phyloP scores from a whole-genome alignment of 257 asterid genomes.

The Voacanga thouarsii region DNA sequence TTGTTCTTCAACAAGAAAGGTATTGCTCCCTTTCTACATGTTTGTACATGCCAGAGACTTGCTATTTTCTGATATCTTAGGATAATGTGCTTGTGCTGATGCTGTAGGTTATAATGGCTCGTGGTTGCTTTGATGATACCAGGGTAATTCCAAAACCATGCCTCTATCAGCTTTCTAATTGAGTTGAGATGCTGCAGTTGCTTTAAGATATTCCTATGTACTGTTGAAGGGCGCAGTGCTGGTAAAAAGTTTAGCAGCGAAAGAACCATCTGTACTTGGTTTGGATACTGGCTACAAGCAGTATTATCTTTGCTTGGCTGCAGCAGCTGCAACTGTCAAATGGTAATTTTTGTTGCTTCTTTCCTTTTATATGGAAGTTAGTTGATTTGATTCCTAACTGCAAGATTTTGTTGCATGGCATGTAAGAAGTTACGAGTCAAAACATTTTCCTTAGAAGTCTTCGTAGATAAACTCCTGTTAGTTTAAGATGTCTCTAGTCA shows the following conservation, averaged over 20 bases:
- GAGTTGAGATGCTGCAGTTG: slow-evolving; percentile 20
- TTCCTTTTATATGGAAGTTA: background rate
- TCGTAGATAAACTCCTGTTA: background rate
- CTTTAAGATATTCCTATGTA: slow-evolving; percentile 27
- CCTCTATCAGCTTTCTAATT: slow-evolving; percentile 18
- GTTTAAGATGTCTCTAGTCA: background rate
- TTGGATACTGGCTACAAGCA: slow-evolving; percentile 89
- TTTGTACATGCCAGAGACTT: background rate
- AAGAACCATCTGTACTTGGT: slow-evolving; percentile 94
- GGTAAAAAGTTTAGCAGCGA: slow-evolving; percentile 83
- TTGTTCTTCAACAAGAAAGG: slow-evolving; percentile 74
- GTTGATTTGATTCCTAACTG: background rate
- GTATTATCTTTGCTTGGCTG: slow-evolving; percentile 95
- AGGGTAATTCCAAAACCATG: slow-evolving; percentile 53
- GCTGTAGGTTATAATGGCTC: slow-evolving; percentile 68
- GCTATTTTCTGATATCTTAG: slow-evolving; percentile 14
- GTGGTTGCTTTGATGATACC: slow-evolving; percentile 95
- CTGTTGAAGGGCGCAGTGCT: slow-evolving; percentile 70
- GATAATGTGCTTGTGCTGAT: slow-evolving; percentile 25
- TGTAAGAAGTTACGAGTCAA: background rate
- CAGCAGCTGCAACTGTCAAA: slow-evolving; percentile 95
- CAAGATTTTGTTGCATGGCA: background rate
- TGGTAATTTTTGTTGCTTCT: slow-evolving; percentile 45
- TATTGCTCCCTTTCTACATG: slow-evolving; percentile 11
- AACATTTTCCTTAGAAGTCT: background rate